A percentile compares a stretch with the other conserved stretches of the same genome.
These are phyloP conservation scores for Candida ipomoeae DNA, from an alignment of 805 yeast species.

Conservation along the genomic window DNA sequence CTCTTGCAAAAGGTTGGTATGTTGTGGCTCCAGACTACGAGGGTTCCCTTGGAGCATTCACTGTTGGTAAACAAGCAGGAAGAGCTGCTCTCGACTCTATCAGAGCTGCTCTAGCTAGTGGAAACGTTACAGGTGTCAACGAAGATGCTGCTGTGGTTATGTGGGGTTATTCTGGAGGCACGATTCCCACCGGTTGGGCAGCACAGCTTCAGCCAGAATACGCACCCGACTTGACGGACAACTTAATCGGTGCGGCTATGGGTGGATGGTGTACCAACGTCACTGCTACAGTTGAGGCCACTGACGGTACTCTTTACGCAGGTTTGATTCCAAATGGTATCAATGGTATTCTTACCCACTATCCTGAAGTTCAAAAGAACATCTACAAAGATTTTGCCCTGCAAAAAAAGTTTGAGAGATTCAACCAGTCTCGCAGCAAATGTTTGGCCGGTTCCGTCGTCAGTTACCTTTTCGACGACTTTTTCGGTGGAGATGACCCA, in stretches of 20 bases:
- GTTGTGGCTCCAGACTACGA: slow-evolving; percentile 35
- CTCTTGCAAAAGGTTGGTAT: slow-evolving; percentile 27
- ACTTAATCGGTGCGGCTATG: slow-evolving; percentile 29
- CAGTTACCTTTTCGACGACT: not conserved
- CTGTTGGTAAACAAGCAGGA: slow-evolving; percentile 32
- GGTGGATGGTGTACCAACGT: slow-evolving; percentile 37
- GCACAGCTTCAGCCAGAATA: slow-evolving; percentile 32
- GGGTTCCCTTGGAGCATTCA: slow-evolving; percentile 29
- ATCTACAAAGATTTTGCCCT: not conserved
- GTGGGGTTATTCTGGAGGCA: slow-evolving; percentile 42
- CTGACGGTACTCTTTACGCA: slow-evolving; percentile 25
- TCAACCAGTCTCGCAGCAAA: slow-evolving; percentile 1
- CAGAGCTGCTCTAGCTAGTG: slow-evolving; percentile 23
- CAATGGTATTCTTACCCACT: slow-evolving; percentile 29
- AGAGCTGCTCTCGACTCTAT: slow-evolving; percentile 29
- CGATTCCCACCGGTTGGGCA: slow-evolving; percentile 38
- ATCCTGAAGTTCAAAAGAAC: slow-evolving; percentile 21
- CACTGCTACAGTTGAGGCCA: slow-evolving; percentile 23
- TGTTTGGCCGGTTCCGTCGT: slow-evolving; percentile 2
- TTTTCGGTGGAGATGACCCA: slow-evolving; percentile 8
- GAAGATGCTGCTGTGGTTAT: slow-evolving; percentile 20
- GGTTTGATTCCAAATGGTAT: slow-evolving; percentile 30
- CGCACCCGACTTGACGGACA: slow-evolving; percentile 28
- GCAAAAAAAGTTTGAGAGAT: not conserved
- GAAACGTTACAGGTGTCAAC: slow-evolving; percentile 18